A percentile compares a stretch with the other conserved stretches of the same genome.
These are phyloP conservation scores for Eucalyptus marginata DNA, from an alignment of 345 rosid species.

Conservation along the genomic window DNA sequence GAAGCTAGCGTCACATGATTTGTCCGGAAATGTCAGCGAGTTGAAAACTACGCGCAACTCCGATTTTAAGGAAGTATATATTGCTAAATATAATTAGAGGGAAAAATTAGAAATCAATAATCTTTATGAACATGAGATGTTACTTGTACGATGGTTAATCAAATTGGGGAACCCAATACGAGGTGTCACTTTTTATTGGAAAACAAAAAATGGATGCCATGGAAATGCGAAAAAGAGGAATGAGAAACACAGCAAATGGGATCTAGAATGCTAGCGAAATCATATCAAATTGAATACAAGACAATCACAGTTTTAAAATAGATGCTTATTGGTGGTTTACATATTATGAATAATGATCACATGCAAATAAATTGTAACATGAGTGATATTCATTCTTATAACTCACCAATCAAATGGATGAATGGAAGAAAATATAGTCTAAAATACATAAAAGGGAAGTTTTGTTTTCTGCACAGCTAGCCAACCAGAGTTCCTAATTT, in stretches of 20 bases:
- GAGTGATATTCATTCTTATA: background rate
- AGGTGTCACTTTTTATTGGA: background rate
- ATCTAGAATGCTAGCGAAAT: background rate
- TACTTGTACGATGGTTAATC: background rate
- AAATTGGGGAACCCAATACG: background rate
- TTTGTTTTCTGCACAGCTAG: too few species aligned
- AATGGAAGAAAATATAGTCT: background rate
- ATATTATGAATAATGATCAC: background rate
- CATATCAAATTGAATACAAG: background rate
- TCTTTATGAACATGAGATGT: background rate
- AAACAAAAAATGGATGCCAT: background rate
- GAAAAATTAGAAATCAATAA: background rate
- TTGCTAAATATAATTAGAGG: background rate
- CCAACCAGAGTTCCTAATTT: background rate
- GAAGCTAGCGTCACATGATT: background rate
- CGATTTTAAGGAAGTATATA: background rate
- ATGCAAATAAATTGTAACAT: background rate
- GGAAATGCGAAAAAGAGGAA: background rate
- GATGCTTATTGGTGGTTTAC: rapidly evolving
- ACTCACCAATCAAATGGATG: background rate
- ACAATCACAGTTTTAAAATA: background rate
- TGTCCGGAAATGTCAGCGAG: background rate
- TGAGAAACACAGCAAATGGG: background rate
- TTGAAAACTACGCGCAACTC: background rate
- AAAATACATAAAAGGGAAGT: background rate